Percentiles rank a stretch among this genome's conserved stretches.
These are phyloP conservation scores for Leucaena leucocephala DNA, from an alignment of 306 rosid species.

Conservation along the genomic window DNA sequence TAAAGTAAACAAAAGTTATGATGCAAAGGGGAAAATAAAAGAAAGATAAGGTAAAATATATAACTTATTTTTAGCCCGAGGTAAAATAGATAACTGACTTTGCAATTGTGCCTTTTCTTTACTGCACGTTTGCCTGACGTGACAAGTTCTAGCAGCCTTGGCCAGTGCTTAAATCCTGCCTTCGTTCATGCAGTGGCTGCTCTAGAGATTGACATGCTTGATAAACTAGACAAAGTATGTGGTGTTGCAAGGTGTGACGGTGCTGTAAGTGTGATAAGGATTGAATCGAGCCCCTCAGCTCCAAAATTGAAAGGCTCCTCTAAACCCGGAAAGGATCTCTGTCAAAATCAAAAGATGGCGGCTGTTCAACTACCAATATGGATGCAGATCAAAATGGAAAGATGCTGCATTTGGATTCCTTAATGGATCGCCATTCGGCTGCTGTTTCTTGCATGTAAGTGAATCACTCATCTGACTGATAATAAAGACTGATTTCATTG, in stretches of 20 bases:
- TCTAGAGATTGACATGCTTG: slow-evolving; percentile 82
- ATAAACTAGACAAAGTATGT: slow-evolving; percentile 69
- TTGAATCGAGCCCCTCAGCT: slow-evolving; percentile 64
- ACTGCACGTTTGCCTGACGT: slow-evolving; percentile 59
- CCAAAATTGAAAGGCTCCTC: slow-evolving; percentile 55
- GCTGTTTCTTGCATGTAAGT: too few species aligned
- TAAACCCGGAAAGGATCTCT: slow-evolving; percentile 60
- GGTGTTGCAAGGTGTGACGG: slow-evolving; percentile 91
- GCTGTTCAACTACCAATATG: slow-evolving; percentile 36
- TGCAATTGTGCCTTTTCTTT: slow-evolving; percentile 18
- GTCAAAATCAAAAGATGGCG: slow-evolving; percentile 53
- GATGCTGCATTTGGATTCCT: too few species aligned
- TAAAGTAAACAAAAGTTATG: background rate
- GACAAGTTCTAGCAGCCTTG: slow-evolving; percentile 45
- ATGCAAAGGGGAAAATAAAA: background rate
- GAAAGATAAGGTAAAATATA: background rate
- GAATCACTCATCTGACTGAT: too few species aligned
- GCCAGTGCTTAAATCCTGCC: slow-evolving; percentile 86
- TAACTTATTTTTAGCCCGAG: background rate
- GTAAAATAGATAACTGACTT: slow-evolving; percentile 3
- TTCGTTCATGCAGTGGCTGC: slow-evolving; percentile 79
- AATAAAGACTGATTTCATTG: too few species aligned
- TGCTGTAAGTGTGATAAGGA: slow-evolving; percentile 61
- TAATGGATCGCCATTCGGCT: too few species aligned
- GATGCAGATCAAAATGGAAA: too few species aligned